phyloP scores from a whole-genome alignment of 1,284 basidiomycete genomes.

The Pseudozyma sp. region DNA sequence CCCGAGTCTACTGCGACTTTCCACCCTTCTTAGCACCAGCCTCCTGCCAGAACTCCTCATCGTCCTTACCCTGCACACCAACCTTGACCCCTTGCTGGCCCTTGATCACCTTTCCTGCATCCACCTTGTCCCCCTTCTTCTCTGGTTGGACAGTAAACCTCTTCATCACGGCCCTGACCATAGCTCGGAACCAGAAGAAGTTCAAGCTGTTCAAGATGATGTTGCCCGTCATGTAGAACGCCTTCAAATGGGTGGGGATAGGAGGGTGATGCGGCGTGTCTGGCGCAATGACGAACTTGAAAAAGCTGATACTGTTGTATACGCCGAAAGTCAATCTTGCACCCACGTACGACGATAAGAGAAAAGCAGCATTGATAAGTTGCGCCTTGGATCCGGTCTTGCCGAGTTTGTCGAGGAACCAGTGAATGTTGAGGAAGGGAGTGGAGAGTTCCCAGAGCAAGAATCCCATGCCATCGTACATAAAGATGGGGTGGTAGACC shows the following conservation, averaged over 20 bases:
- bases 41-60: slow-evolving; percentile 53
- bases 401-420: slow-evolving; percentile 70
- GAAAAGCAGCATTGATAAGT: slow-evolving; percentile 68
- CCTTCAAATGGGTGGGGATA: slow-evolving; percentile 31
- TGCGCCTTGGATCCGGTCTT: slow-evolving; percentile 67
- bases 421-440: slow-evolving; percentile 70
- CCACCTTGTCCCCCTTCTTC: slow-evolving; percentile 20
- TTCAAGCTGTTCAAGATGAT: slow-evolving; percentile 64
- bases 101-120: slow-evolving; percentile 43
- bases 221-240: slow-evolving; percentile 60
- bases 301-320: slow-evolving; percentile 65
- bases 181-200: slow-evolving; percentile 70
- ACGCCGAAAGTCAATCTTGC: slow-evolving; percentile 68
- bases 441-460: slow-evolving; percentile 69
- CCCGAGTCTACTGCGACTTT: slow-evolving; percentile 26
- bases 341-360: slow-evolving; percentile 65
- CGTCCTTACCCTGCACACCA: slow-evolving; percentile 47
- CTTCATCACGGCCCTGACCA: slow-evolving; percentile 68
- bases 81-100: slow-evolving; percentile 56
- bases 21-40: slow-evolving; percentile 44
- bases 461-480: slow-evolving; percentile 69
- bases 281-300: slow-evolving; percentile 59
- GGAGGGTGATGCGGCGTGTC: slow-evolving; percentile 47
- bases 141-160: slow-evolving; percentile 56
- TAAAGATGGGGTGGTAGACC: slow-evolving; percentile 68